Evolutionary conservation across 2,329 filamentous ascomycete genomes (phyloP), one percentile per base, ranked within the genome.

Genomic region (Aureobasidium sp.): DNA sequence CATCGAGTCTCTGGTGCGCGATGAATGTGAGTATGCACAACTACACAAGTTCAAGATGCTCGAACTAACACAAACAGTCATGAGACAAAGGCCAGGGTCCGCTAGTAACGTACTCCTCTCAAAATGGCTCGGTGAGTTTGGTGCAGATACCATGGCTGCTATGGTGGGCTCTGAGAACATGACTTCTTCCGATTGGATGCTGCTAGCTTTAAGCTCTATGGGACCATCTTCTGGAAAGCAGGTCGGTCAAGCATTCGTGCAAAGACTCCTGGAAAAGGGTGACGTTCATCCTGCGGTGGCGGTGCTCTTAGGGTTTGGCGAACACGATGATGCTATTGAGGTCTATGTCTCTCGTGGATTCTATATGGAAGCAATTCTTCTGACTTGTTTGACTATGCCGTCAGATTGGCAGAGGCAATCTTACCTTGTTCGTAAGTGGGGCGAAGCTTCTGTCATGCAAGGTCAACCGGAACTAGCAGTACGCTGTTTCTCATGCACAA

Each of bases 101-200:
- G 83, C 90, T 2, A 88, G 85, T 64, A 85, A 89, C 13, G 89
- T 97, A 57, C 81, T 97, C 42, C 81, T 99, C 5, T 83, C 90
- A 1, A 96, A 95, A 74, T 99, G 94, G 94, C 82, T 99, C 0
- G 91, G 92, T 14, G 89, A 96, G 64, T 85, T 90, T 41, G 86
- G 91, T 63, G 82, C 87, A 0, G 91, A 96, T 68, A 82, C 91
- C 44, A 89, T 96, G 83, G 82, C 86, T 11, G 85, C 89, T 2
- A 89, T 87, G 78, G 77, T 86, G 41, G 78, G 85, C 47, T 88
- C 91, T 0, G 86, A 93, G 66, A 88, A 90, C n/a, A 92, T 94
- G 82, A 93, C 91, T 10, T 91, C 89, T 2, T 90, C 90, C 0
- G 94, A 97, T 74, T 99, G 94, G 94, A 97, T 99, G 91, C 77